Evolutionary conservation across 306 rosid genomes (phyloP).

Genomic region (Gastrolobium bilobum): DNA sequence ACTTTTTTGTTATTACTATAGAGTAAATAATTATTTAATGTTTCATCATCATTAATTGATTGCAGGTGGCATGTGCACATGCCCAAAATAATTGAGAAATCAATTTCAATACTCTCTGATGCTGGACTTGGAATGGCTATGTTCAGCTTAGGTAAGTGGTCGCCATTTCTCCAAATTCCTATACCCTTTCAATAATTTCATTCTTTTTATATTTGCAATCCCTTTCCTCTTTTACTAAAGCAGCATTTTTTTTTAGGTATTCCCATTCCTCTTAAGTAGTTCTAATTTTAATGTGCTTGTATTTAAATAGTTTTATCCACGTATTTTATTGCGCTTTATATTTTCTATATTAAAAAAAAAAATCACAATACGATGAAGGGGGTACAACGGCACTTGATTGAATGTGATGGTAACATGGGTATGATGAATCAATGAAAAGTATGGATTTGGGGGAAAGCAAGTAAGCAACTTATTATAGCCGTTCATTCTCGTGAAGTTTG

Average conservation of each 20-base stretch:
- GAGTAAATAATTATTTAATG: not conserved
- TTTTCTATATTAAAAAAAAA: not conserved
- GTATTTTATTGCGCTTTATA: not conserved
- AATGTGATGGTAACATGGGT: conserved; percentile 49
- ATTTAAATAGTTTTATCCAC: not conserved
- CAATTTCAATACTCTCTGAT: conserved; percentile 96
- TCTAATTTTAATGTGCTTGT: not conserved
- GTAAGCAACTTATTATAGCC: conserved; percentile 33
- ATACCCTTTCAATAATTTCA: conserved; percentile 41
- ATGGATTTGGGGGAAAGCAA: conserved; percentile 43
- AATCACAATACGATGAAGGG: conserved; percentile 27
- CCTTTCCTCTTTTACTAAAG: conserved; percentile 36
- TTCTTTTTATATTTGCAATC: conserved; percentile 18
- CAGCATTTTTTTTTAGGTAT: not conserved
- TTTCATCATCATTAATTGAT: conserved; percentile 25
- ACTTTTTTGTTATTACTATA: conserved; percentile 30
- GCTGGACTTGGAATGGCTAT: conserved; percentile 99
- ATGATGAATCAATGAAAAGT: conserved; percentile 45
- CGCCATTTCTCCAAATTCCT: conserved; percentile 39
- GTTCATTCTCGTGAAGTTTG: conserved; percentile 47
- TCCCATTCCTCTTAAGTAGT: not conserved
- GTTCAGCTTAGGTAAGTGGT: conserved; percentile 96
- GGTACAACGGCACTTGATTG: conserved; percentile 33
- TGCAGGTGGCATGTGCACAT: conserved; percentile 89
- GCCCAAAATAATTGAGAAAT: conserved; percentile 80